Evolutionary conservation across 495 filamentous ascomycete species (phyloP), one percentile per base, ranked within the genome.

Genomic region (Daldinia decipiens): DNA sequence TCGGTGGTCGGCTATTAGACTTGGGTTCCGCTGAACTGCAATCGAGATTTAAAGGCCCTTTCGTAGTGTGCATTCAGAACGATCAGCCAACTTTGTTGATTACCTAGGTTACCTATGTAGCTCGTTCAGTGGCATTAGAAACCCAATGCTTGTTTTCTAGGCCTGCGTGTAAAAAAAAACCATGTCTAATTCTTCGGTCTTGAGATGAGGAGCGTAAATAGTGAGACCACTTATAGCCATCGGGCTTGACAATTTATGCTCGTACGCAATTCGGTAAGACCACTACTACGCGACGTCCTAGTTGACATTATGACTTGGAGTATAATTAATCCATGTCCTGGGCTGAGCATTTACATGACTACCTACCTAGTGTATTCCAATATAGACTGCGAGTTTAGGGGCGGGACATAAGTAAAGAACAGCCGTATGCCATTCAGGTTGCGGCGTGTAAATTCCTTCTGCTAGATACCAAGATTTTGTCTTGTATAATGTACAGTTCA

Each of bases 1-100:
- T 12, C n/a, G 11, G 51, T 19, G 29, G 58, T 67, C 38, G 34
- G 27, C 19, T 45, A 52, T 19, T 15, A 53, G 38, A 19, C 26
- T 51, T 29, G 9, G 29, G 40, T 0, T 17, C 39, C 39, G n/a
- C 29, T 26, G 36, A 43, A 17, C 38, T 29, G 34, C 6, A 31
- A 27, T 27, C 38, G n/a, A n/a, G 21, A n/a, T 40, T 43, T 29
- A 17, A 27, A 24, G 26, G 38, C n/a, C 43, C 38, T 9, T 17
- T 21, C 8, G 13, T 59, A 39, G 15, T 29, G 56, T 43, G 21
- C 13, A 15, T 59, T 45, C 19, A 45, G 56, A 45, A 29, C 15
- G 27, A 9, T 27, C 38, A 13, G 21, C 56, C 15, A 19, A 8
- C 19, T 24, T 24, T 47, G 43, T 47, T 47, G 17, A 47, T 24